Evolutionary conservation across 495 filamentous ascomycete species (phyloP).

Genomic region (Xylaria longipes): DNA sequence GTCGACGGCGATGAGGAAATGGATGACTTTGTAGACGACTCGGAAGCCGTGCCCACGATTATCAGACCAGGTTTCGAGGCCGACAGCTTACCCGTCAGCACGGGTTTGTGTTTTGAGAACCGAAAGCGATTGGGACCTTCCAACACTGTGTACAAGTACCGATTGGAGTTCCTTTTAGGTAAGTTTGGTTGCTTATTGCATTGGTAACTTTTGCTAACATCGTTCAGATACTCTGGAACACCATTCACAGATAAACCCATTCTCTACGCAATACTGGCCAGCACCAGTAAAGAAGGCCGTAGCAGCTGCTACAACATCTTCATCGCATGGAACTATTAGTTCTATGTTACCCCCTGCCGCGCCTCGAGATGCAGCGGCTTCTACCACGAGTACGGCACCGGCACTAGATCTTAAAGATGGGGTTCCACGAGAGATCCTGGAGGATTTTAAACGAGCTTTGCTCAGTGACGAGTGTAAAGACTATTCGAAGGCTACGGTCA

Average conservation of each 20-base stretch:
- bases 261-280: conserved; percentile 82
- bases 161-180: conserved; percentile 77
- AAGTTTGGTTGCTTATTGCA: conserved; percentile 35
- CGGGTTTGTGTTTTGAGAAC: conserved; percentile 84
- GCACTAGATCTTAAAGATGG: conserved; percentile 49
- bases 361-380: conserved; percentile 9
- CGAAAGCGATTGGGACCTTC: conserved; percentile 47
- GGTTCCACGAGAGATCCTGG: conserved; percentile 66
- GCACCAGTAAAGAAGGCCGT: conserved; percentile 38
- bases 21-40: conserved; percentile 80
- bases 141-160: conserved; percentile 59
- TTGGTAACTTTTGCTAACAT: conserved; percentile 24
- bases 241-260: conserved; percentile 77
- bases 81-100: conserved; percentile 76
- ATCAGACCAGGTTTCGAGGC: conserved; percentile 53
- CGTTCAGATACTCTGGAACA: conserved; percentile 42
- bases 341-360: conserved; percentile 34
- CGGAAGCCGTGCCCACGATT: conserved; percentile 52
- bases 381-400: not conserved
- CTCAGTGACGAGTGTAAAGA: conserved; percentile 60
- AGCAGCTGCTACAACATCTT: conserved; percentile 2
- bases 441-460: conserved; percentile 74
- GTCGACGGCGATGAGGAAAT: conserved; percentile 68
- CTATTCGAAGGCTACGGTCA: conserved; percentile 74
- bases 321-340: conserved; percentile 7